Evolutionary conservation across 805 yeast genomes (phyloP).

Genomic region (Wickerhamia fluorescens): DNA sequence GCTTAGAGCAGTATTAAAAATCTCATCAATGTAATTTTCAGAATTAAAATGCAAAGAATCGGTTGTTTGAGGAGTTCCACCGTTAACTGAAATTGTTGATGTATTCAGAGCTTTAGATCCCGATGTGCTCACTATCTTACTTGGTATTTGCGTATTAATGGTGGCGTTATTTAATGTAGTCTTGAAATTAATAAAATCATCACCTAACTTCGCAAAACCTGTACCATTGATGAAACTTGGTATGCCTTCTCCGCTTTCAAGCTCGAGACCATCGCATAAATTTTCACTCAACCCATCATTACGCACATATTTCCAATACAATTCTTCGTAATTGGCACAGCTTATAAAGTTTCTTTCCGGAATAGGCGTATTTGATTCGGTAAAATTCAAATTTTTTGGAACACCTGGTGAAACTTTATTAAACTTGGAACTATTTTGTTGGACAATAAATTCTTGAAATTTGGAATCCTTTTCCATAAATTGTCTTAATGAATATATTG

Average conservation of each 20-base stretch:
- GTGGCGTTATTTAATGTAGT: conserved; percentile 14
- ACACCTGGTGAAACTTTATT: conserved; percentile 4
- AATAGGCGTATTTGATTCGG: conserved; percentile 7
- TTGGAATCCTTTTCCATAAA: conserved; percentile 50
- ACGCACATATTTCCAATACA: conserved; percentile 37
- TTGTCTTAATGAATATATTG: conserved; percentile 49
- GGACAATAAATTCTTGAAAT: conserved; percentile 28
- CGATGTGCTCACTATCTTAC: conserved; percentile 4
- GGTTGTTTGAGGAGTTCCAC: conserved; percentile 4
- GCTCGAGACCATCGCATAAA: conserved; percentile 17
- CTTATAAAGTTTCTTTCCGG: conserved; percentile 8
- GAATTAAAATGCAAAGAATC: conserved; percentile 14
- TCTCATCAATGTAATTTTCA: conserved; percentile 12
- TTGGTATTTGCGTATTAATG: conserved; percentile 9
- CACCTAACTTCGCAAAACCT: conserved; percentile 28
- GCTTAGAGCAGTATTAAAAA: conserved; percentile 18
- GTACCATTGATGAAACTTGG: conserved; percentile 26
- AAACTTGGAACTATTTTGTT: conserved; percentile 5
- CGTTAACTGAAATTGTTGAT: conserved; percentile 1
- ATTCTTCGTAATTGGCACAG: conserved; percentile 26
- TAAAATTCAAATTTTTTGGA: conserved; percentile 4
- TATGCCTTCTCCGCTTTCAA: conserved; percentile 20
- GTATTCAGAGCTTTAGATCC: conserved; percentile 2
- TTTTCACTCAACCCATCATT: conserved; percentile 10
- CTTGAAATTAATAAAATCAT: conserved; percentile 20